Conservation (phyloP, 495 filamentous ascomycete genomes). For the Xylaria grammica region DNA sequence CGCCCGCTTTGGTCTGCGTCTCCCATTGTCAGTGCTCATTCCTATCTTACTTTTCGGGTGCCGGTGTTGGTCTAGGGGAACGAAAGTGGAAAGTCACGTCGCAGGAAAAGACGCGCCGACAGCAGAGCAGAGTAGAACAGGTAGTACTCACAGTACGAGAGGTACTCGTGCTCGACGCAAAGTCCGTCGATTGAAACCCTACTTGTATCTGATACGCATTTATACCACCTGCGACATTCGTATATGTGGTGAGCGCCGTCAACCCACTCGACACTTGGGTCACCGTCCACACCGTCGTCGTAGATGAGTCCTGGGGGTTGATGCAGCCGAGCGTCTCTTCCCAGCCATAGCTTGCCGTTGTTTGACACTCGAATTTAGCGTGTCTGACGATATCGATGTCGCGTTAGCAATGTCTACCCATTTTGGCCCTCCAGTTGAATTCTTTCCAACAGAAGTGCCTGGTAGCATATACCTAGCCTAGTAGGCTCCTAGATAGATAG, state of each 20-base stretch:
- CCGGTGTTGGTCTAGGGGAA: neutral
- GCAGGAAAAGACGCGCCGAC: neutral
- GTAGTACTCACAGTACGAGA: neutral
- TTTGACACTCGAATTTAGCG: neutral
- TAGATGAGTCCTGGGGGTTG: neutral
- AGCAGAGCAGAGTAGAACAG: neutral
- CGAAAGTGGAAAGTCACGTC: neutral
- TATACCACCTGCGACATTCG: neutral
- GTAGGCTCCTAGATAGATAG: too few relatives aligned
- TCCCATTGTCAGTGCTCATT: neutral
- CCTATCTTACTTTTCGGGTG: neutral
- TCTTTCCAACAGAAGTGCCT: neutral
- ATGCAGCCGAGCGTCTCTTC: slow-evolving; percentile 12
- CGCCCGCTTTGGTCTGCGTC: neutral
- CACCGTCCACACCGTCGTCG: slow-evolving; percentile 18
- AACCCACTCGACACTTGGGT: slow-evolving; percentile 6
- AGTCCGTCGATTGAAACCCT: slow-evolving; percentile 12
- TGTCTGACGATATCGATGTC: neutral
- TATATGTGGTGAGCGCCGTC: neutral
- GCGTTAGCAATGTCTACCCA: neutral
- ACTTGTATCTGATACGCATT: slow-evolving; percentile 20
- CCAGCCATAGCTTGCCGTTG: neutral
- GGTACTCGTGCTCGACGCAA: slow-evolving; percentile 9
- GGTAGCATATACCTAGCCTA: neutral
- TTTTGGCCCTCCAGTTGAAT: neutral